A percentile compares a stretch with the other conserved stretches of the same genome.
Evolutionary conservation across 768 basidiomycete species (phyloP).

Genomic region (Suillus decipiens): DNA sequence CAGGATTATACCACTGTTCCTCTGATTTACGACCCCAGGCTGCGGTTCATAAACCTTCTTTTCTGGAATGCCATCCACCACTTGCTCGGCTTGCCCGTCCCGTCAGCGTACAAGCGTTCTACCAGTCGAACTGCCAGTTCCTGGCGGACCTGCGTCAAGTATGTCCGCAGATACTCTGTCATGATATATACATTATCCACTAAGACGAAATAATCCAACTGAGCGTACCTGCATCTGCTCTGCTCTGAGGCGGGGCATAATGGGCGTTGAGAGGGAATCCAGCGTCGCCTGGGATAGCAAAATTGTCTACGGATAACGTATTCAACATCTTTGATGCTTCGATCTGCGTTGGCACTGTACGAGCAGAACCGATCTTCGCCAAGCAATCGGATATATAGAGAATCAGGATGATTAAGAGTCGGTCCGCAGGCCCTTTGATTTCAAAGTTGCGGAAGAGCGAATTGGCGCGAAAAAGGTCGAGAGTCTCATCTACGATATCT

Average conservation of each 20-base stretch:
- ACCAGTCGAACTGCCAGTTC: constrained; percentile 86
- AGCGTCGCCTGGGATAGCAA: constrained; percentile 94
- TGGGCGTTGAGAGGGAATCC: constrained; percentile 92
- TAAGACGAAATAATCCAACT: neutral
- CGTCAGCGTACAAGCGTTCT: constrained; percentile 89
- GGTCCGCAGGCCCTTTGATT: constrained; percentile 97
- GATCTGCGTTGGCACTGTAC: constrained; percentile 69
- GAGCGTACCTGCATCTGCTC: constrained; percentile 77
- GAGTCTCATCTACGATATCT: constrained; percentile 94
- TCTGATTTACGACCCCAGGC: constrained; percentile 59
- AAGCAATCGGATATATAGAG: constrained; percentile 98
- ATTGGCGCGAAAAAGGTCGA: constrained; percentile 97
- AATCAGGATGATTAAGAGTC: constrained; percentile 94
- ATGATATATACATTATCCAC: constrained; percentile 14
- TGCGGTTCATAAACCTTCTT: constrained; percentile 93
- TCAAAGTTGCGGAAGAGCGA: constrained; percentile 99
- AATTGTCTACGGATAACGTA: constrained; percentile 91
- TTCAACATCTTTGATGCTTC: constrained; percentile 89
- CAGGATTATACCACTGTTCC: constrained; percentile 7
- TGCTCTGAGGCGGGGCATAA: constrained; percentile 76
- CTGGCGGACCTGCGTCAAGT: constrained; percentile 90
- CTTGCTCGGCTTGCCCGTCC: constrained; percentile 93
- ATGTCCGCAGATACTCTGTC: constrained; percentile 85
- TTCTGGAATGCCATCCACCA: constrained; percentile 99
- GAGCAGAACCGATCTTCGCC: constrained; percentile 77